These are phyloP conservation scores for Fraxinus cuspidata DNA, from an alignment of 257 asterid species.

Conservation along the genomic window DNA sequence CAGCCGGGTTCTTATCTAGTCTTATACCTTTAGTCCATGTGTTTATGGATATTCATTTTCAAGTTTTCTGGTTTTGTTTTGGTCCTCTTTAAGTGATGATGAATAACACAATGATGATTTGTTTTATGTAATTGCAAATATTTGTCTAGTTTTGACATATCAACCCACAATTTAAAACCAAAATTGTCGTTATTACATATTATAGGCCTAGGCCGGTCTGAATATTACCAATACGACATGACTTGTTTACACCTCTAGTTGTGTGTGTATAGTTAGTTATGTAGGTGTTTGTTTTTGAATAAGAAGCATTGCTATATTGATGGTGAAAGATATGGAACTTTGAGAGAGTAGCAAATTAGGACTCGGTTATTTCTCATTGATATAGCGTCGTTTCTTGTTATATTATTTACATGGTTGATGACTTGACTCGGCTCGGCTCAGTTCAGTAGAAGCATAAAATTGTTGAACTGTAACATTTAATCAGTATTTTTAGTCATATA, in stretches of 20 bases:
- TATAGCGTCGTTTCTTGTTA: neutral
- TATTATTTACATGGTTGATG: neutral
- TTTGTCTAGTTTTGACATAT: neutral
- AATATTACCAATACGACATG: no score
- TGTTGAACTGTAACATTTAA: no score
- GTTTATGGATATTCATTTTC: constrained; percentile 26
- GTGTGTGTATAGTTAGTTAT: no score
- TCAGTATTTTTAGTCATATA: neutral
- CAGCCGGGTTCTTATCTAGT: constrained; percentile 26
- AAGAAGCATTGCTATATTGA: neutral
- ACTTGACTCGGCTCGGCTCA: neutral
- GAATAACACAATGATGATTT: neutral
- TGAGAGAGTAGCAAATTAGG: neutral
- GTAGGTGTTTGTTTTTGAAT: no score
- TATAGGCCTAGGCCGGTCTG: no score
- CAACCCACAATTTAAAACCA: neutral
- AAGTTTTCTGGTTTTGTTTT: no score
- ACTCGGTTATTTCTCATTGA: neutral
- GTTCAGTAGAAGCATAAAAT: neutral
- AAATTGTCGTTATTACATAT: neutral
- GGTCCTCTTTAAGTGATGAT: no score
- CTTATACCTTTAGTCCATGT: constrained; percentile 21
- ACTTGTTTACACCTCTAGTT: no score
- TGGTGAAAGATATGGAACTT: neutral
- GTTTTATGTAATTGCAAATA: neutral